phyloP scores from a whole-genome alignment of 441 rosid genomes.

The Flueggea neowawraea region DNA sequence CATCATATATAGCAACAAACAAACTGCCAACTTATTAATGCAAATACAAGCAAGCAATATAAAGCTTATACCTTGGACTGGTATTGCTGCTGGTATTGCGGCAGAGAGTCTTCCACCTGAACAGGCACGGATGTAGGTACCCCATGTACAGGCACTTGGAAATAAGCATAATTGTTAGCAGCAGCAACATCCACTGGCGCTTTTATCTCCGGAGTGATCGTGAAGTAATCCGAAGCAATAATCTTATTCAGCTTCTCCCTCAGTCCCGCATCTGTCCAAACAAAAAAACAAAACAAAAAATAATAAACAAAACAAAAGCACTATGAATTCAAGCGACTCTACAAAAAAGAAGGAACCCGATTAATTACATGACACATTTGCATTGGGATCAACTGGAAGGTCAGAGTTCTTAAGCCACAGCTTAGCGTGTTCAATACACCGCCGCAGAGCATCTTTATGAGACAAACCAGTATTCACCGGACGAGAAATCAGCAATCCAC shows the following conservation, averaged over 20 bases:
- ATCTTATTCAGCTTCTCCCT: slow-evolving; percentile 74
- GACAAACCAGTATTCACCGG: too few species aligned
- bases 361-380: too few species aligned
- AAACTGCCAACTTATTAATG: too few species aligned
- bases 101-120: slow-evolving; percentile 32
- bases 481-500: too few species aligned
- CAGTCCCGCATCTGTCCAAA: slow-evolving; percentile 67
- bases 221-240: slow-evolving; percentile 79
- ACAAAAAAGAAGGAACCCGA: too few species aligned
- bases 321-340: slow-evolving; percentile 4
- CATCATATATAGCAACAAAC: too few species aligned
- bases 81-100: slow-evolving; percentile 24
- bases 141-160: slow-evolving; percentile 47
- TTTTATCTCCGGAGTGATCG: slow-evolving; percentile 74
- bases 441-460: too few species aligned
- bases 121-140: slow-evolving; percentile 33
- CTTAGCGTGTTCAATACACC: too few species aligned
- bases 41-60: too few species aligned
- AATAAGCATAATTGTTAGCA: slow-evolving; percentile 48
- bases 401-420: too few species aligned
- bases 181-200: slow-evolving; percentile 71
- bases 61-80: too few species aligned
- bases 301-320: neutral
- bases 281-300: slow-evolving; percentile 6
- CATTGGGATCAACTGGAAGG: too few species aligned